These are phyloP conservation scores for Aquilaria yunnanensis DNA, from an alignment of 345 rosid species.

Conservation along the genomic window DNA sequence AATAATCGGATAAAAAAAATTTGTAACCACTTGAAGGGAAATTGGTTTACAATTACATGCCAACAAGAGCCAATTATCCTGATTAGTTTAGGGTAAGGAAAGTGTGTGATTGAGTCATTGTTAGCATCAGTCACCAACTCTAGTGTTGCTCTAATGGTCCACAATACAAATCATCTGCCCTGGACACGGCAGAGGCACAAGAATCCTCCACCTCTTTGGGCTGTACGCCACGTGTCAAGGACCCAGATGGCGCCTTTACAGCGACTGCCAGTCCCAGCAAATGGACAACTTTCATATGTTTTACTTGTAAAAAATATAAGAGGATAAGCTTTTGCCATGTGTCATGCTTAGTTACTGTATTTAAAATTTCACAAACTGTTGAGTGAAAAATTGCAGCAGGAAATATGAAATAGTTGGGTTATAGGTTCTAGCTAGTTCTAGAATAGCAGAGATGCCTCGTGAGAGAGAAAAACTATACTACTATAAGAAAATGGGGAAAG, in stretches of 20 bases:
- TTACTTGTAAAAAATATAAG: conserved; percentile 10
- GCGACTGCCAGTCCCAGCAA: not conserved
- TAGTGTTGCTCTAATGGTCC: not conserved
- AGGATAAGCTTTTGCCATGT: conserved; percentile 12
- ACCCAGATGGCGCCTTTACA: conserved; percentile 4
- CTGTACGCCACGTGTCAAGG: conserved; percentile 1
- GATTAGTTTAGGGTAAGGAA: too few relatives aligned
- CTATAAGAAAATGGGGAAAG: too few relatives aligned
- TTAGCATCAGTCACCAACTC: not conserved
- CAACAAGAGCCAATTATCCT: too few relatives aligned
- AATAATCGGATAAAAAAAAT: too few relatives aligned
- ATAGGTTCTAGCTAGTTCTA: not conserved
- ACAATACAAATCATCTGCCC: not conserved
- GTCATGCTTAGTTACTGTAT: conserved; percentile 18
- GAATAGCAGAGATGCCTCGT: conserved; percentile 1
- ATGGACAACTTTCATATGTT: conserved; percentile 17
- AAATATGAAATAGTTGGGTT: too few relatives aligned
- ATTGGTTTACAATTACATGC: too few relatives aligned
- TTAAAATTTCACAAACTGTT: conserved; percentile 3
- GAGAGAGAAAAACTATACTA: too few relatives aligned
- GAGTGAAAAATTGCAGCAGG: too few relatives aligned
- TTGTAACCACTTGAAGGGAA: too few relatives aligned
- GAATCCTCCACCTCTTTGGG: not conserved
- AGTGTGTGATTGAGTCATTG: not conserved
- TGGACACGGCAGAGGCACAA: conserved; percentile 6